Evolutionary conservation across 805 yeast genomes (phyloP).

Genomic region (Lachancea kluyveri): DNA sequence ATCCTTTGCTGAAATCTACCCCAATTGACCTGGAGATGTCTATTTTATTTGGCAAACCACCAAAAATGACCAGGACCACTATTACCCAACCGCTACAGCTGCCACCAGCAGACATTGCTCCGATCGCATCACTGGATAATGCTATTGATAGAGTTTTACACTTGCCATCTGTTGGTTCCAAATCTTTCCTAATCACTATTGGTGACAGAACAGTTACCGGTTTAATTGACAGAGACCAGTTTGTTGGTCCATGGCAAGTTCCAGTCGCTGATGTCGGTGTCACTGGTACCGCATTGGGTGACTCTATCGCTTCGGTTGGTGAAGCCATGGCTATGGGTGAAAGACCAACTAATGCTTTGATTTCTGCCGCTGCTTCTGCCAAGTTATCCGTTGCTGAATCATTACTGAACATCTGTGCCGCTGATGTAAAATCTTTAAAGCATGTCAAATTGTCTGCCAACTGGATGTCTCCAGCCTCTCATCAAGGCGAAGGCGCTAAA

Average conservation of each 20-base stretch:
- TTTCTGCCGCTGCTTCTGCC: constrained; percentile 86
- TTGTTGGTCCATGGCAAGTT: constrained; percentile 99
- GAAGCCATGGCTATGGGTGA: constrained; percentile 98
- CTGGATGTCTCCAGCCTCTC: constrained; percentile 98
- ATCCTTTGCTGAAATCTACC: constrained; percentile 65
- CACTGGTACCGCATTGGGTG: constrained; percentile 85
- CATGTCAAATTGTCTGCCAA: constrained; percentile 87
- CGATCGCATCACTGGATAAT: constrained; percentile 42
- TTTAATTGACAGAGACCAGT: constrained; percentile 92
- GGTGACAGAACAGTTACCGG: constrained; percentile 99
- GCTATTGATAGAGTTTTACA: constrained; percentile 78
- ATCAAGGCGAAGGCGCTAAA: constrained; percentile 91
- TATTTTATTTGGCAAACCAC: constrained; percentile 92
- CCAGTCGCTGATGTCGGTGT: constrained; percentile 99
- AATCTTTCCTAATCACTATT: constrained; percentile 90
- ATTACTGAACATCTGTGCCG: constrained; percentile 78
- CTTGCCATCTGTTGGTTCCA: constrained; percentile 92
- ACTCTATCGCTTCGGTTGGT: constrained; percentile 66
- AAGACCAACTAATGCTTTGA: constrained; percentile 83
- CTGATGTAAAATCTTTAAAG: constrained; percentile 71
- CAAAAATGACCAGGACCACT: constrained; percentile 82
- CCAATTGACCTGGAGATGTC: constrained; percentile 97
- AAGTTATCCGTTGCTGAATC: constrained; percentile 96
- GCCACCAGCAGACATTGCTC: constrained; percentile 30
- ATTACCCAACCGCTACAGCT: constrained; percentile 53